A percentile compares a stretch with the other conserved stretches of the same genome.
Evolutionary conservation across 805 yeast genomes (phyloP).

Genomic region (Lipomyces sp.): DNA sequence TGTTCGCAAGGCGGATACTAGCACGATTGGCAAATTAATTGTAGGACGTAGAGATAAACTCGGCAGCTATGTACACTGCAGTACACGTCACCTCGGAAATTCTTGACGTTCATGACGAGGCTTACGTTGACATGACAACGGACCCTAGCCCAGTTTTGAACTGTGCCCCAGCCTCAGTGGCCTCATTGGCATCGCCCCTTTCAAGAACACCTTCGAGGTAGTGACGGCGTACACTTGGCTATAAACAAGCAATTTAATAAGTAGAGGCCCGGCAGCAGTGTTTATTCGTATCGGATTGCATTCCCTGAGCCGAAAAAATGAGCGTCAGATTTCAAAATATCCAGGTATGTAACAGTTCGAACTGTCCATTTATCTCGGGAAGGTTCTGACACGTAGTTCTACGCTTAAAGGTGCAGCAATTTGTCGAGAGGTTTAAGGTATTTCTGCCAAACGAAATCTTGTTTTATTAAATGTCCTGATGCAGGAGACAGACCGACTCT

Average conservation of each 20-base stretch:
- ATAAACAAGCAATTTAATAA: not conserved
- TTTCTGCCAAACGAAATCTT: not conserved
- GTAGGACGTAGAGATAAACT: no score
- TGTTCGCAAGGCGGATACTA: no score
- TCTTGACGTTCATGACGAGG: not conserved
- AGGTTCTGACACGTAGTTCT: constrained; percentile 1
- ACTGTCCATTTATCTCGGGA: no score
- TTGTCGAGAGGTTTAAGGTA: constrained; percentile 37
- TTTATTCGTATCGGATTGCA: not conserved
- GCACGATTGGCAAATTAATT: no score
- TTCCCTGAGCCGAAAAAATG: constrained; percentile 5
- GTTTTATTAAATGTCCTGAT: not conserved
- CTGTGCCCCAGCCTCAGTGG: not conserved
- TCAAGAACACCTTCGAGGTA: not conserved
- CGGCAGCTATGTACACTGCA: not conserved
- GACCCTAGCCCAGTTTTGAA: not conserved
- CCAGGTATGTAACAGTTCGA: constrained; percentile 19
- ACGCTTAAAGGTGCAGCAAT: constrained; percentile 31
- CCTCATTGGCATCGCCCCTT: not conserved
- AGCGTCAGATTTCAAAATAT: constrained; percentile 30
- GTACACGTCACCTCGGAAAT: not conserved
- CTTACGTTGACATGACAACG: not conserved
- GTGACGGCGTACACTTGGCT: not conserved
- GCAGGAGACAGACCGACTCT: constrained; percentile 29
- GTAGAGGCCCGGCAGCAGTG: not conserved